Evolutionary conservation across 495 filamentous ascomycete genomes (phyloP).

Genomic region (Penicillium cosmopolitanum): DNA sequence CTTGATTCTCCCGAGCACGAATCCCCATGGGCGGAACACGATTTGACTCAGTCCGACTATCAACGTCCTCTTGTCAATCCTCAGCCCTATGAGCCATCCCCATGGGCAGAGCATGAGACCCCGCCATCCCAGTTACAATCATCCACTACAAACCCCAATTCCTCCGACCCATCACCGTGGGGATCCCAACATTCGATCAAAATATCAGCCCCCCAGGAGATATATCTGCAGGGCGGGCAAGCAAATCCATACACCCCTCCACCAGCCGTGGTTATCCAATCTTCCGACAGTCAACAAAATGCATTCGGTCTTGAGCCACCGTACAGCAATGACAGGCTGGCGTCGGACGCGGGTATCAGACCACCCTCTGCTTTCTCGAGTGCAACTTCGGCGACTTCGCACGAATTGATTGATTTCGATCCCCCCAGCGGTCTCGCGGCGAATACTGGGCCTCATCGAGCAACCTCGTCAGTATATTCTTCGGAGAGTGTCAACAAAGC

Average conservation of each 20-base stretch:
- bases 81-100: slow-evolving; percentile 11
- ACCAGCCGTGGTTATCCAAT: slow-evolving; percentile 21
- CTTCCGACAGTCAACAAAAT: slow-evolving; percentile 5
- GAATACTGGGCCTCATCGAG: slow-evolving; percentile 11
- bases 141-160: not conserved
- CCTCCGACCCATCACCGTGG: slow-evolving; percentile 21
- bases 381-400: slow-evolving; percentile 40
- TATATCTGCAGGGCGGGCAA: slow-evolving; percentile 23
- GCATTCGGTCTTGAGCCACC: slow-evolving; percentile 13
- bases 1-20: slow-evolving; percentile 1
- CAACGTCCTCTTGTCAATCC: slow-evolving; percentile 5
- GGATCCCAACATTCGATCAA: slow-evolving; percentile 29
- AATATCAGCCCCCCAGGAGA: slow-evolving; percentile 22
- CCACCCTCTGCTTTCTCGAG: slow-evolving; percentile 34
- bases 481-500: slow-evolving; percentile 4
- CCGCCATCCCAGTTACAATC: slow-evolving; percentile 1
- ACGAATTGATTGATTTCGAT: slow-evolving; percentile 46
- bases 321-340: slow-evolving; percentile 17
- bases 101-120: slow-evolving; percentile 15
- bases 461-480: slow-evolving; percentile 22
- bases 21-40: slow-evolving; percentile 16
- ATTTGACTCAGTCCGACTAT: slow-evolving; percentile 2
- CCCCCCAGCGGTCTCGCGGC: slow-evolving; percentile 14
- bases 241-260: slow-evolving; percentile 24
- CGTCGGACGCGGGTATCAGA: slow-evolving; percentile 26